These are phyloP conservation scores for Skeletonema costatum DNA, from an alignment of 108 stramenopile species.

Conservation along the genomic window DNA sequence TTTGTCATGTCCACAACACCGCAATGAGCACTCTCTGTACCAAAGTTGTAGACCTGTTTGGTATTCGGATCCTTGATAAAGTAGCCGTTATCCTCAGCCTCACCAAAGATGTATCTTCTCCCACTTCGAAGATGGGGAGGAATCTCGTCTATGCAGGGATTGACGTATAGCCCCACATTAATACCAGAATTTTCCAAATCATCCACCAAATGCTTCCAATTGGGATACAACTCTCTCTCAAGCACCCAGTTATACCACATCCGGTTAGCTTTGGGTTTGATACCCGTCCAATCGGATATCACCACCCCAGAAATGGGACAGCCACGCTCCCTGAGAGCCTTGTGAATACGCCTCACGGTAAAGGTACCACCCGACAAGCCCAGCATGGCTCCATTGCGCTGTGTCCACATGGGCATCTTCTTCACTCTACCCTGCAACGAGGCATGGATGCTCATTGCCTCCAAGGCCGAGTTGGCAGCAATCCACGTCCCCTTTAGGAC, in stretches of 20 bases:
- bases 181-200: slow-evolving; percentile 34
- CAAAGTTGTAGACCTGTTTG: not conserved
- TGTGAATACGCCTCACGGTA: slow-evolving; percentile 16
- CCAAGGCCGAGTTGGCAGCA: slow-evolving; percentile 15
- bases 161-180: slow-evolving; percentile 45
- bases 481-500: slow-evolving; percentile 22
- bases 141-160: slow-evolving; percentile 52
- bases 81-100: slow-evolving; percentile 30
- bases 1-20: slow-evolving; percentile 48
- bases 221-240: slow-evolving; percentile 42
- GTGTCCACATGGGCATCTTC: slow-evolving; percentile 51
- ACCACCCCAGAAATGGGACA: slow-evolving; percentile 47
- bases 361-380: slow-evolving; percentile 54
- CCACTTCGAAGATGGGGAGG: slow-evolving; percentile 45
- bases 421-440: slow-evolving; percentile 31
- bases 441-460: slow-evolving; percentile 45
- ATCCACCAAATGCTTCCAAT: slow-evolving; percentile 37
- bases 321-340: slow-evolving; percentile 3
- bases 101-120: slow-evolving; percentile 45
- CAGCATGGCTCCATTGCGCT: slow-evolving; percentile 46
- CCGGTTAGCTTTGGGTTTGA: slow-evolving; percentile 16
- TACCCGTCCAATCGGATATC: slow-evolving; percentile 59
- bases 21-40: not conserved
- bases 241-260: slow-evolving; percentile 59
- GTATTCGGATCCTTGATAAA: slow-evolving; percentile 28